Conservation (phyloP, 768 basidiomycete genomes). For the Panaeolus cyanescens region DNA sequence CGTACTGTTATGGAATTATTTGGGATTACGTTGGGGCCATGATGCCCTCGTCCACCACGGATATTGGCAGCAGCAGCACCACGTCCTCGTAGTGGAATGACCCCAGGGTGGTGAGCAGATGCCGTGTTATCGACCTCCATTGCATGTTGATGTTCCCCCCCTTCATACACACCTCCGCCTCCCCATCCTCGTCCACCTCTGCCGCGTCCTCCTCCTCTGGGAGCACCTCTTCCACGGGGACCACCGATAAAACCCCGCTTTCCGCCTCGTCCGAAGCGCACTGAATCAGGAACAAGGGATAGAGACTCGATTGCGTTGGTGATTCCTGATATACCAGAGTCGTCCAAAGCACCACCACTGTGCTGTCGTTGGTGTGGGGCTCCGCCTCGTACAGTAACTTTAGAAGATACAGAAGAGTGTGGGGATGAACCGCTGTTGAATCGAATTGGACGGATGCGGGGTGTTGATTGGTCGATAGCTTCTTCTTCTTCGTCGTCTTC, state of each 20-base stretch:
- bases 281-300: slow-evolving; percentile 64
- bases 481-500: slow-evolving; percentile 22
- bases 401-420: slow-evolving; percentile 16
- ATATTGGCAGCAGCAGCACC: not conserved
- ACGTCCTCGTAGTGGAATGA: not conserved
- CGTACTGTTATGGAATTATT: not conserved
- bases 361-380: slow-evolving; percentile 1
- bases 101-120: not conserved
- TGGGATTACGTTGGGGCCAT: not conserved
- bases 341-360: slow-evolving; percentile 16
- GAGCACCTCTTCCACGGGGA: slow-evolving; percentile 18
- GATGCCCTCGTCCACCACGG: not conserved
- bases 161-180: not conserved
- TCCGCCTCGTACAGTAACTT: slow-evolving; percentile 8
- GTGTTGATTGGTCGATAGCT: slow-evolving; percentile 26
- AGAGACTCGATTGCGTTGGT: slow-evolving; percentile 45
- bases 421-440: slow-evolving; percentile 18
- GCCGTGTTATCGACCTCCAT: slow-evolving; percentile 5
- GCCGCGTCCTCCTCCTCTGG: slow-evolving; percentile 18
- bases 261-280: slow-evolving; percentile 77
- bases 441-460: slow-evolving; percentile 22
- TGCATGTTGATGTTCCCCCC: not conserved
- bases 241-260: slow-evolving; percentile 52
- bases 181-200: slow-evolving; percentile 1
- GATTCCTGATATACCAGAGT: slow-evolving; percentile 46